phyloP scores from a whole-genome alignment of 1,284 basidiomycete species.

The Sphaerobolus stellatus region DNA sequence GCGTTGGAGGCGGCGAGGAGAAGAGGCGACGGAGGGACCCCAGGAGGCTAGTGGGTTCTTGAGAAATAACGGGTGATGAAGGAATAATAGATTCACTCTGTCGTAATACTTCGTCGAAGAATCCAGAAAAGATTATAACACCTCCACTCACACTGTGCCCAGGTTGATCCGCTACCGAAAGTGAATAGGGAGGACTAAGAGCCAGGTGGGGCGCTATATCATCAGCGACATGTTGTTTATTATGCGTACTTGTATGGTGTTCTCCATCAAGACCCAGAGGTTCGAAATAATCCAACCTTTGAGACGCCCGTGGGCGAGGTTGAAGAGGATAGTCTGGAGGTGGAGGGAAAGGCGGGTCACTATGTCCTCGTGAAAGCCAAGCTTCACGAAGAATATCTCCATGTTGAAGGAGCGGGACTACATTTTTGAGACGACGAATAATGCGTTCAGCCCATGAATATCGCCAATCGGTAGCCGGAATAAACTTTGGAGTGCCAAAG shows the following conservation, averaged over 20 bases:
- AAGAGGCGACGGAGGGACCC: conserved; percentile 30
- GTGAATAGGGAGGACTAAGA: conserved; percentile 81
- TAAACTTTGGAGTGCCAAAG: conserved; percentile 60
- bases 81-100: conserved; percentile 34
- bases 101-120: conserved; percentile 76
- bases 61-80: conserved; percentile 17
- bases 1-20: conserved; percentile 23
- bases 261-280: conserved; percentile 20
- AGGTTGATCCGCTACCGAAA: conserved; percentile 80
- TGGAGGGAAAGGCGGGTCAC: conserved; percentile 61
- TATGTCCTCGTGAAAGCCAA: conserved; percentile 53
- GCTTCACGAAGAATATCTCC: conserved; percentile 47
- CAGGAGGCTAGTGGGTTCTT: conserved; percentile 21
- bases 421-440: conserved; percentile 68
- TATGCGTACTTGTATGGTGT: too few species aligned
- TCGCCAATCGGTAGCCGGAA: conserved; percentile 79
- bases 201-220: conserved; percentile 49
- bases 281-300: conserved; percentile 44
- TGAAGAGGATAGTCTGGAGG: conserved; percentile 69
- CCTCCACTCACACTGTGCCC: conserved; percentile 87
- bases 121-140: conserved; percentile 86
- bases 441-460: conserved; percentile 79
- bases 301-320: conserved; percentile 68
- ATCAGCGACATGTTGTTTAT: conserved; percentile 27
- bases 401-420: conserved; percentile 61